A percentile compares a stretch with the other conserved stretches of the same genome.
These are phyloP conservation scores for Melampsora abietis-canadensis DNA, from an alignment of 1,284 basidiomycete genomes.

Conservation along the genomic window DNA sequence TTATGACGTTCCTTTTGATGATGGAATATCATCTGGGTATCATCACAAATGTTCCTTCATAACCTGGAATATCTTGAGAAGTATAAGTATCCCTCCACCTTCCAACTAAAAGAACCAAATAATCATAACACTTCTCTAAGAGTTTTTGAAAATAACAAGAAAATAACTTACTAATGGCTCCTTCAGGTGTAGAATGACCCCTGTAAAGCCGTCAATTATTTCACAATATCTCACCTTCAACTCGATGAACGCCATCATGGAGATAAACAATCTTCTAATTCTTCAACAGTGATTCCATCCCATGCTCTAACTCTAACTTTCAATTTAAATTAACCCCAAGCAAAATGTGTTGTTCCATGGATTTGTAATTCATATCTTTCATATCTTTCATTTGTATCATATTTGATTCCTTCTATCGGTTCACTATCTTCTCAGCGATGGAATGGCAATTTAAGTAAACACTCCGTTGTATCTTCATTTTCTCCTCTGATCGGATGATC, in stretches of 20 bases:
- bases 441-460: slow-evolving; percentile 2
- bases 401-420: background rate
- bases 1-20: no score
- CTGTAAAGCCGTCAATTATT: slow-evolving; percentile 50
- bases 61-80: slow-evolving; percentile 50
- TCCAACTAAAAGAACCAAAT: slow-evolving; percentile 45
- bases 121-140: no score
- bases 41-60: slow-evolving; percentile 48
- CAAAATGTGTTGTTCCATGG: slow-evolving; percentile 48
- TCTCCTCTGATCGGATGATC: background rate
- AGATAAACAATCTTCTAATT: slow-evolving; percentile 48
- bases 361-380: slow-evolving; percentile 22
- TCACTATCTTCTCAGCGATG: background rate
- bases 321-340: slow-evolving; percentile 52
- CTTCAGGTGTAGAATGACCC: slow-evolving; percentile 50
- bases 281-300: slow-evolving; percentile 52
- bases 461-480: slow-evolving; percentile 22
- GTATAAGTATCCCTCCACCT: slow-evolving; percentile 52
- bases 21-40: background rate
- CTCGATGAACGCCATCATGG: background rate
- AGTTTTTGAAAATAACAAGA: slow-evolving; percentile 18
- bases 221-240: background rate
- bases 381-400: slow-evolving; percentile 5
- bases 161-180: slow-evolving; percentile 49
- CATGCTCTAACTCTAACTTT: slow-evolving; percentile 50